Percentiles rank a stretch among this genome's conserved stretches.
Evolutionary conservation across 73 alveolate genomes (phyloP).

Genomic region (Blepharisma japonicum): DNA sequence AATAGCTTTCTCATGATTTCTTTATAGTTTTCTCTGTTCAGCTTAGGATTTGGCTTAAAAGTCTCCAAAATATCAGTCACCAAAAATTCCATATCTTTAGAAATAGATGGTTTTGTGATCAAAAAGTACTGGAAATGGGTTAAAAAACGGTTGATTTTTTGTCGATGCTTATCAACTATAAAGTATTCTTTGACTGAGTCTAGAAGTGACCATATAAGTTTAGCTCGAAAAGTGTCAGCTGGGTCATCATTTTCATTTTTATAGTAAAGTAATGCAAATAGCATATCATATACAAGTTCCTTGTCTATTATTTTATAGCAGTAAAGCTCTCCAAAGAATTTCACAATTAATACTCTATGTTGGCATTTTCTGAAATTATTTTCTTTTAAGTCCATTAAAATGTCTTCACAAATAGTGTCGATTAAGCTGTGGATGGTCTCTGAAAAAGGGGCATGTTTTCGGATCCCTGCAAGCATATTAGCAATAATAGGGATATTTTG

Average conservation of each 20-base stretch:
- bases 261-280: neutral
- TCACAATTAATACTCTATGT: neutral
- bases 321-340: constrained; percentile 4
- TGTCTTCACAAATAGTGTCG: neutral
- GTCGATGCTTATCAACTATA: neutral
- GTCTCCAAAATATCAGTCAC: constrained; percentile 21
- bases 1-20: too few species aligned
- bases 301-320: constrained; percentile 13
- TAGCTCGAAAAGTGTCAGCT: neutral
- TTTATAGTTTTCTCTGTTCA: too few species aligned
- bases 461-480: constrained; percentile 12
- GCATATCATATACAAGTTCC: constrained; percentile 6
- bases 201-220: constrained; percentile 20
- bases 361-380: constrained; percentile 16
- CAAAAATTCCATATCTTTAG: constrained; percentile 10
- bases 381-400: neutral
- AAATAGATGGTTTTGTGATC: neutral
- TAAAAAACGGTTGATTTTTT: neutral
- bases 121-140: neutral
- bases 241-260: too few species aligned
- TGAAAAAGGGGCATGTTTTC: neutral
- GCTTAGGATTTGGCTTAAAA: neutral
- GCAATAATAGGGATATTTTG: neutral
- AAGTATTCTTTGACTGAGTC: constrained; percentile 4
- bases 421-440: neutral